These are phyloP conservation scores for Immersiella caudata DNA, from an alignment of 495 filamentous ascomycete genomes.

Conservation along the genomic window DNA sequence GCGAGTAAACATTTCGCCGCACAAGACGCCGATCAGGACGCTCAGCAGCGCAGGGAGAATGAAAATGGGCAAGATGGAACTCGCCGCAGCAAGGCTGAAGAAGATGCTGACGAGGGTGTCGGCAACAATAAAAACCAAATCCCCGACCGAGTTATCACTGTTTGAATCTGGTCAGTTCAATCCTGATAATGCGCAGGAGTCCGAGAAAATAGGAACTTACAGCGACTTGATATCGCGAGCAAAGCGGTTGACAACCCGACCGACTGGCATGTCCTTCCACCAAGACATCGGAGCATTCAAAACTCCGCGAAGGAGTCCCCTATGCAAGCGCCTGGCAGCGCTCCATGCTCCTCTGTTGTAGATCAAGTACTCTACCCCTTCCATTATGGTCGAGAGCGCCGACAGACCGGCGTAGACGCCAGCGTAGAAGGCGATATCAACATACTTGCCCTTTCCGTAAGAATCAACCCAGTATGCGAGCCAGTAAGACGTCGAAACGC, in stretches of 20 bases:
- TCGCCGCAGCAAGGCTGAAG: conserved; percentile 50
- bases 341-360: conserved; percentile 49
- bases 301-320: conserved; percentile 46
- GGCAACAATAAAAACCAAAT: conserved; percentile 45
- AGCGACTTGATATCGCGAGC: conserved; percentile 54
- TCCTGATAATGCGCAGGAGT: background rate
- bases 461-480: conserved; percentile 58
- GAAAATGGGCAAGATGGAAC: conserved; percentile 54
- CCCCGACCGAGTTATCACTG: conserved; percentile 37
- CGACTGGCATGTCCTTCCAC: conserved; percentile 59
- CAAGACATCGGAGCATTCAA: conserved; percentile 56
- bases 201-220: conserved; percentile 14
- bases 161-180: background rate
- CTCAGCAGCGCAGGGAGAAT: conserved; percentile 47
- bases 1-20: conserved; percentile 55
- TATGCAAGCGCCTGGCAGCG: conserved; percentile 51
- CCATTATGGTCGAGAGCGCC: conserved; percentile 38
- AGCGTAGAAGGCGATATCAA: conserved; percentile 42
- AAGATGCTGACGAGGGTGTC: conserved; percentile 44
- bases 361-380: conserved; percentile 34
- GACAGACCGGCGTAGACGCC: conserved; percentile 41
- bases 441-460: conserved; percentile 38
- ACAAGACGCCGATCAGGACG: conserved; percentile 45
- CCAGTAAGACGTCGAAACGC: conserved; percentile 42
- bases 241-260: conserved; percentile 61